Evolutionary conservation across 1,284 basidiomycete species (phyloP), one percentile per base, ranked within the genome.

Genomic region (Earliella scabrosa): DNA sequence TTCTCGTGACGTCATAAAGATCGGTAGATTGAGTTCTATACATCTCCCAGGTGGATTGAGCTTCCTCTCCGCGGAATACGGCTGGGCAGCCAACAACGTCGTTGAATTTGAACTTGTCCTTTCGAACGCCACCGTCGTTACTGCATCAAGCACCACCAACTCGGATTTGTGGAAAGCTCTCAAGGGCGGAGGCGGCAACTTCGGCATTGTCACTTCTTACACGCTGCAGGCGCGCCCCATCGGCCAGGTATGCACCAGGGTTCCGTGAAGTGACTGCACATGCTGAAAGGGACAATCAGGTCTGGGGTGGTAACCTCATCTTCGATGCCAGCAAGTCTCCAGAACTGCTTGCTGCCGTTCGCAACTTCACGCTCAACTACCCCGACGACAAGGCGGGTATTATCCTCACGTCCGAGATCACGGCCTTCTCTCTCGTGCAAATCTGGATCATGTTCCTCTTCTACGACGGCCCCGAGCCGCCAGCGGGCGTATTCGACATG

Each of bases 361-460:
- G 16, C 26, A 44, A 44, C 43, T 44, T 44, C n/a, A 44, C 43
- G 26, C 26, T 29, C 26, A 44, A 44, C 43, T 44, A 44, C 26
- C 43, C 43, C 26, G 43, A 44, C 18, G 24, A 29, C 26, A 44
- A 44, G 43, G 43, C 43, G 2, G 43, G 43, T 7, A 31, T 44
- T 14, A 44, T 44, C 26, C 13, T 31, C 18, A 44, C 43, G 14
- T 27, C 43, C 18, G 43, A 44, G 24, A 27, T 44, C n/a, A 44
- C 43, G 26, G 26, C 14, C 26, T 4, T 6, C 2, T 16, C 8
- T 5, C 24, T 29, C 26, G n/a, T 44, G 14, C 26, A 44, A 24
- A 44, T 44, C 43, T 44, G 24, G 26, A 44, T 44, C 43, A 14
- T 44, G 26, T 44, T 44, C 43, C 24, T 44, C 26, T 44, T 44